These are phyloP conservation scores for Mortierella sp. DNA, from an alignment of 371 early-diverging fungal genomes.

Conservation along the genomic window DNA sequence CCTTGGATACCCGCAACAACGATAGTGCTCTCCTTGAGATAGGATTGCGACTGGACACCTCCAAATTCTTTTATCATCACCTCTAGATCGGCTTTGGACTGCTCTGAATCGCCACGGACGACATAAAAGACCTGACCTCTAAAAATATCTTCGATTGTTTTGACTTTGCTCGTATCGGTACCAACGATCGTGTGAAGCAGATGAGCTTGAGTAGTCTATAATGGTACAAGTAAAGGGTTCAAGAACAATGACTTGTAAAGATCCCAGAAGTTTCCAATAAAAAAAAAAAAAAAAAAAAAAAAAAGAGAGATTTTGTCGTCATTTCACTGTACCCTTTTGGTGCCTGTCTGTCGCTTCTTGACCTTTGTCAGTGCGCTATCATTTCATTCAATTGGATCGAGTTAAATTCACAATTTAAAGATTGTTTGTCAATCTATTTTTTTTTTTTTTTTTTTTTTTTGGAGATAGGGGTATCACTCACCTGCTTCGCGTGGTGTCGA, in stretches of 20 bases:
- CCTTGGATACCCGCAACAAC: conserved; percentile 68
- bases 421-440: too few relatives aligned
- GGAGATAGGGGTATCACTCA: neutral
- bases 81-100: conserved; percentile 67
- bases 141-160: conserved; percentile 61
- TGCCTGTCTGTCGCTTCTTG: conserved; percentile 25
- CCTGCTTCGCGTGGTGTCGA: conserved; percentile 1
- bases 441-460: neutral
- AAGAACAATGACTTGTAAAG: too few relatives aligned
- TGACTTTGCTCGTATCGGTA: conserved; percentile 56
- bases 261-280: too few relatives aligned
- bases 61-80: conserved; percentile 67
- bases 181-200: conserved; percentile 58
- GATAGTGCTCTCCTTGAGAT: conserved; percentile 51
- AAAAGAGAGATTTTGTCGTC: too few relatives aligned
- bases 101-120: conserved; percentile 54
- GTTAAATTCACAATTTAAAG: too few relatives aligned
- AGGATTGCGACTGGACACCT: conserved; percentile 65
- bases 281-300: neutral
- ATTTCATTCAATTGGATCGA: too few relatives aligned
- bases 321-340: conserved; percentile 21
- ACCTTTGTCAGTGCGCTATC: conserved; percentile 5
- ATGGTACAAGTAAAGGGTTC: too few relatives aligned
- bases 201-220: conserved; percentile 41
- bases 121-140: conserved; percentile 68